phyloP scores from a whole-genome alignment of 768 basidiomycete genomes.

The Suillus subaureus region DNA sequence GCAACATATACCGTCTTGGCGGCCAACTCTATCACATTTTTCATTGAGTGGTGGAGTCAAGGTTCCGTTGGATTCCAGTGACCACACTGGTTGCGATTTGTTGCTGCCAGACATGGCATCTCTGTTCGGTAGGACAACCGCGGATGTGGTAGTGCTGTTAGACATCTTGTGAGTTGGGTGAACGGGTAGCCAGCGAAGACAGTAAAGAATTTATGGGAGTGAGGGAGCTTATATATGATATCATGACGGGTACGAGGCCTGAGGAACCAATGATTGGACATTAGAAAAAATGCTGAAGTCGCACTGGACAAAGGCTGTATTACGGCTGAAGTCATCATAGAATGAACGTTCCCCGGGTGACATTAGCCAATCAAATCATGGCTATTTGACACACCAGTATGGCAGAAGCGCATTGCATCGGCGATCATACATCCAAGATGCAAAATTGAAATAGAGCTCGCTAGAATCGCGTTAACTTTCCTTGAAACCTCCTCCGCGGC shows the following conservation, averaged over 20 bases:
- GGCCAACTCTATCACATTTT: slow-evolving; percentile 58
- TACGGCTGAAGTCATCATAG: neutral
- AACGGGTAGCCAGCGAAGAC: too few relatives aligned
- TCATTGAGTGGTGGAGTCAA: slow-evolving; percentile 48
- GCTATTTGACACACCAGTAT: neutral
- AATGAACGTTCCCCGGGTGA: neutral
- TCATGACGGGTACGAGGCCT: neutral
- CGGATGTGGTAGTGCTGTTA: neutral
- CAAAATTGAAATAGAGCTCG: neutral
- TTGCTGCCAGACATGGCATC: slow-evolving; percentile 11
- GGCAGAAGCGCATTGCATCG: neutral
- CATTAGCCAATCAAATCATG: neutral
- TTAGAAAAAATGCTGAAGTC: neutral
- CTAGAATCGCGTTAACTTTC: neutral
- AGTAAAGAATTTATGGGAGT: neutral
- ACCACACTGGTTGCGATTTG: slow-evolving; percentile 66
- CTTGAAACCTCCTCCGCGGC: too few relatives aligned
- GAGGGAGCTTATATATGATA: neutral
- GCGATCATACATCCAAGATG: neutral
- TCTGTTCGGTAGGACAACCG: slow-evolving; percentile 25
- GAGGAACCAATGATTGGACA: neutral
- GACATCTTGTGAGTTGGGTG: neutral
- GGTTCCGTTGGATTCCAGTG: slow-evolving; percentile 48
- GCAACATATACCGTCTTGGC: slow-evolving; percentile 77
- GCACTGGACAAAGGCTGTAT: neutral